Conservation (phyloP, 2,329 filamentous ascomycete genomes). For the Ophiostoma piceae region DNA sequence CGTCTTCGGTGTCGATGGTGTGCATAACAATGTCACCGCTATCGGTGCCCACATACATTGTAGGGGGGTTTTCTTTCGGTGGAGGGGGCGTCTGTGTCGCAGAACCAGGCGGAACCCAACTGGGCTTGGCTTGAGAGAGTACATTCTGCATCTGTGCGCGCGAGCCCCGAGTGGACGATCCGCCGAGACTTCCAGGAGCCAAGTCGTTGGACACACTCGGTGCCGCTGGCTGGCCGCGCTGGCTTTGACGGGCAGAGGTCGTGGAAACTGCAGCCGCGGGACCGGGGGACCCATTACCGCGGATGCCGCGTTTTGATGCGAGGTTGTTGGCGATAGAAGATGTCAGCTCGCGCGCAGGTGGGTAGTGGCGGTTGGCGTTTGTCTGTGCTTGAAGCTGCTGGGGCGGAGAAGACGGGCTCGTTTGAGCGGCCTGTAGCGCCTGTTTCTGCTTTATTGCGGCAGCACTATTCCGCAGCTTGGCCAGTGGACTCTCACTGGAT, state of each 20-base stretch:
- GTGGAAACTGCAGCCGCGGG: not conserved
- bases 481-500: not conserved
- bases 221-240: constrained; percentile 62
- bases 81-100: constrained; percentile 29
- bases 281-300: constrained; percentile 28
- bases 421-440: too few species aligned
- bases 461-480: not conserved
- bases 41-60: constrained; percentile 30
- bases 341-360: constrained; percentile 61
- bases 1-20: constrained; percentile 23
- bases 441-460: not conserved
- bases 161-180: constrained; percentile 36
- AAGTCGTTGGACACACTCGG: constrained; percentile 71
- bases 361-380: constrained; percentile 39
- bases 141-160: constrained; percentile 52
- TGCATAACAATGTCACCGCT: constrained; percentile 22
- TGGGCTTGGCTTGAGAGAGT: constrained; percentile 51
- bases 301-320: constrained; percentile 78
- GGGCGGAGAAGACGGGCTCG: not conserved
- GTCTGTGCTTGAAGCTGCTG: not conserved
- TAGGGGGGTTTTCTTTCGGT: constrained; percentile 34
- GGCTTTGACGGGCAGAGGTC: constrained; percentile 43
- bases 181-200: constrained; percentile 63
- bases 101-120: constrained; percentile 40
- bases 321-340: constrained; percentile 86